Conservation (phyloP, 2,329 filamentous ascomycete species). For the Sclerotinia sclerotiorum region DNA sequence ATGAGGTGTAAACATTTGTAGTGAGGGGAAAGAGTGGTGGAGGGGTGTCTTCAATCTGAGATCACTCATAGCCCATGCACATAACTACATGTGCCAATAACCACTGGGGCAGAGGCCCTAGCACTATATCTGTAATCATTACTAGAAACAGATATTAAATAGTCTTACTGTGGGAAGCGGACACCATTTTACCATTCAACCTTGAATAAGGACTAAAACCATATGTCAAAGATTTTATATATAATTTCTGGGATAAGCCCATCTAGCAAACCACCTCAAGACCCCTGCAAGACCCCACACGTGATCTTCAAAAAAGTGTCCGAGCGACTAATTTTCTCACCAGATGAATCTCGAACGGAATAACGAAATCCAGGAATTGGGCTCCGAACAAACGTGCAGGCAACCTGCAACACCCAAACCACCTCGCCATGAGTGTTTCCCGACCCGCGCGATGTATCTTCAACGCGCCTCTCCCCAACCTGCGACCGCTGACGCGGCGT, state of each 20-base stretch:
- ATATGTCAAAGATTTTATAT: not conserved
- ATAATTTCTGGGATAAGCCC: not conserved
- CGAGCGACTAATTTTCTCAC: conserved; percentile 23
- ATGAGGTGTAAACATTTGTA: not conserved
- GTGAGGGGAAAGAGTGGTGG: not conserved
- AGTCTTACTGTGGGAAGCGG: no score
- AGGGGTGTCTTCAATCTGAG: not conserved
- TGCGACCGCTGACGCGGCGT: conserved; percentile 45
- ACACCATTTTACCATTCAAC: not conserved
- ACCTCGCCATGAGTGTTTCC: conserved; percentile 48
- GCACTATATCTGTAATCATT: not conserved
- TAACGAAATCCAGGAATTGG: conserved; percentile 25
- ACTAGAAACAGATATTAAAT: no score
- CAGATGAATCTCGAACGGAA: conserved; percentile 11
- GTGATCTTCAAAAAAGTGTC: conserved; percentile 10
- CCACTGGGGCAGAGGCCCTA: not conserved
- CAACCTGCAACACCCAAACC: conserved; percentile 25
- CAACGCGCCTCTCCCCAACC: conserved; percentile 45
- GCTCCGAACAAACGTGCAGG: conserved; percentile 33
- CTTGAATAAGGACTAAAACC: not conserved
- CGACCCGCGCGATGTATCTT: conserved; percentile 52
- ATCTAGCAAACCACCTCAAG: not conserved
- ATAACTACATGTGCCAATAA: not conserved
- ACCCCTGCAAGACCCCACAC: not conserved
- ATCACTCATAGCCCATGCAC: not conserved